phyloP scores from a whole-genome alignment of 2,329 filamentous ascomycete species.

The Diaporthe citrichinensis region DNA sequence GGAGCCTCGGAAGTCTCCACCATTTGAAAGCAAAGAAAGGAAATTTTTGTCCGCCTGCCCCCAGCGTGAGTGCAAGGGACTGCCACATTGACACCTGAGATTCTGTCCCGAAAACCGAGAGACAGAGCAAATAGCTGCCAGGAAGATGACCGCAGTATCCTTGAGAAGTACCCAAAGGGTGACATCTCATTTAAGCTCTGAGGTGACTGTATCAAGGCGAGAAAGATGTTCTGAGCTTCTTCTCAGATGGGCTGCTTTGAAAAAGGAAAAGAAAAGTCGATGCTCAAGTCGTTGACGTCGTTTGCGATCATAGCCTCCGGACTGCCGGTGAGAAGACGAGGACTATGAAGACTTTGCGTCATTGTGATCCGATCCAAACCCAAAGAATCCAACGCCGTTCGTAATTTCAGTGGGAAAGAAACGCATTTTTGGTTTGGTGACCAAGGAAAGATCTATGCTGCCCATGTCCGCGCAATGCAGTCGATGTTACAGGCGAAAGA shows the following conservation, averaged over 20 bases:
- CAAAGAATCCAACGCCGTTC: constrained; percentile 25
- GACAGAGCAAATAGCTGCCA: constrained; percentile 21
- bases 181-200: constrained; percentile 26
- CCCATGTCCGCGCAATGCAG: constrained; percentile 36
- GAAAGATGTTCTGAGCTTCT: constrained; percentile 17
- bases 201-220: constrained; percentile 13
- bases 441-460: constrained; percentile 41
- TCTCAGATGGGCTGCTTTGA: constrained; percentile 32
- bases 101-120: neutral
- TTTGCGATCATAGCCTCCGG: constrained; percentile 38
- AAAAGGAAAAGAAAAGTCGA: constrained; percentile 27
- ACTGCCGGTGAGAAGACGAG: constrained; percentile 19
- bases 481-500: constrained; percentile 36
- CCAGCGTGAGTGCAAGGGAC: constrained; percentile 1
- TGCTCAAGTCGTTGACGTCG: constrained; percentile 41
- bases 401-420: constrained; percentile 27
- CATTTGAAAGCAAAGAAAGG: constrained; percentile 19
- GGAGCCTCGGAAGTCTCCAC: constrained; percentile 7
- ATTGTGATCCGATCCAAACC: constrained; percentile 26
- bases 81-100: neutral
- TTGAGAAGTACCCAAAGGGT: constrained; percentile 24
- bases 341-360: constrained; percentile 32
- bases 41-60: neutral
- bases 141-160: constrained; percentile 26
- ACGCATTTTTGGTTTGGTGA: constrained; percentile 37